phyloP scores from a whole-genome alignment of 208 protist species.

The Leishmania arabica region DNA sequence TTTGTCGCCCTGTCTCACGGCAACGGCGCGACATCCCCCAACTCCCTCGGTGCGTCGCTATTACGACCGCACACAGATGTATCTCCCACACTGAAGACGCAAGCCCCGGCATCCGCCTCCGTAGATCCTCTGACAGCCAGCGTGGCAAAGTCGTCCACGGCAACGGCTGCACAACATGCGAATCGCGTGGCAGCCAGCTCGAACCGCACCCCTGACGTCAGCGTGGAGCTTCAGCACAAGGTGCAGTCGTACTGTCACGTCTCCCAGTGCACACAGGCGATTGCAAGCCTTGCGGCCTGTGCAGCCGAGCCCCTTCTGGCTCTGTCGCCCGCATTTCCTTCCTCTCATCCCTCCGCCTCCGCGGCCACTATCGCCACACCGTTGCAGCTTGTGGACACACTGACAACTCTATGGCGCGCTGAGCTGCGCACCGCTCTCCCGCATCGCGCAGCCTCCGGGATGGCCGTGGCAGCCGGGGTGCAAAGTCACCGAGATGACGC shows the following conservation, averaged over 20 bases:
- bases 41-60: background rate
- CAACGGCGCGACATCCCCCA: constrained; percentile 1
- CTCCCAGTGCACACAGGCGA: background rate
- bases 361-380: background rate
- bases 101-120: background rate
- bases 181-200: background rate
- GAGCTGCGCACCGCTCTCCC: background rate
- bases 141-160: background rate
- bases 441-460: background rate
- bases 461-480: background rate
- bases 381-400: constrained; percentile 5
- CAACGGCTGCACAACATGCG: background rate
- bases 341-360: background rate
- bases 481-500: background rate
- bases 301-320: constrained; percentile 17
- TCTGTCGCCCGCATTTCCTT: background rate
- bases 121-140: background rate
- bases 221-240: constrained; percentile 4
- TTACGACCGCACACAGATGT: background rate
- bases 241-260: background rate
- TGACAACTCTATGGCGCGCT: constrained; percentile 7
- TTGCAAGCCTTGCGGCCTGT: constrained; percentile 15
- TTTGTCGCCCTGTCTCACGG: background rate
- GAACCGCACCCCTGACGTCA: background rate
- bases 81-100: too few species aligned